Evolutionary conservation across 768 basidiomycete genomes (phyloP).

Genomic region (Lentinula raphanica): DNA sequence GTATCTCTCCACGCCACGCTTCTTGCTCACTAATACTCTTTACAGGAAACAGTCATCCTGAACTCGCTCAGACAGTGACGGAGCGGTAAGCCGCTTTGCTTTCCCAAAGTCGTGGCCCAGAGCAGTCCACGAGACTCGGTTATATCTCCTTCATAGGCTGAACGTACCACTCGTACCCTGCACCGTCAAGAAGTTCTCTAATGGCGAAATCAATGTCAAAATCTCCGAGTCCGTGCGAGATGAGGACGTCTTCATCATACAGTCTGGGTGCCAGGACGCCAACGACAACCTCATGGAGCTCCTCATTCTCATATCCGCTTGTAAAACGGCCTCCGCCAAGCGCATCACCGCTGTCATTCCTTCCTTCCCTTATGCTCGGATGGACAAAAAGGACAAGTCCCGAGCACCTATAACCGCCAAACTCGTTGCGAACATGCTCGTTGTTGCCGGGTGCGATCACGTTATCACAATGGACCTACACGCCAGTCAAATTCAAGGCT

Average conservation of each 20-base stretch:
- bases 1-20: background rate
- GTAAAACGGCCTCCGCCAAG: slow-evolving; percentile 92
- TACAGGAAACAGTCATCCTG: slow-evolving; percentile 94
- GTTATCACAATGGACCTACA: slow-evolving; percentile 99
- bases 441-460: slow-evolving; percentile 95
- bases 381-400: slow-evolving; percentile 97
- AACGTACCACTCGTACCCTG: slow-evolving; percentile 81
- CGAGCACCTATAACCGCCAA: slow-evolving; percentile 97
- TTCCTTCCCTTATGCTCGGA: slow-evolving; percentile 93
- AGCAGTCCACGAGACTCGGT: slow-evolving; percentile 47
- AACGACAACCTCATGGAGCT: slow-evolving; percentile 99
- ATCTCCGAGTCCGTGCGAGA: slow-evolving; percentile 94
- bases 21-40: slow-evolving; percentile 7
- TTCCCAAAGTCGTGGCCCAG: slow-evolving; percentile 28
- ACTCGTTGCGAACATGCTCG: slow-evolving; percentile 96
- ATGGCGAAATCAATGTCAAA: slow-evolving; percentile 93
- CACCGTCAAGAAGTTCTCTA: slow-evolving; percentile 87
- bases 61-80: slow-evolving; percentile 92
- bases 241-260: slow-evolving; percentile 98
- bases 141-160: slow-evolving; percentile 60
- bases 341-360: slow-evolving; percentile 97
- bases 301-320: slow-evolving; percentile 96
- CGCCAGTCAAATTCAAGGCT: slow-evolving; percentile 96
- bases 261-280: slow-evolving; percentile 83
- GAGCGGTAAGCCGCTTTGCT: slow-evolving; percentile 82